Evolutionary conservation across 2,329 filamentous ascomycete species (phyloP).

Genomic region (Parasarocladium wereldwijsianum): DNA sequence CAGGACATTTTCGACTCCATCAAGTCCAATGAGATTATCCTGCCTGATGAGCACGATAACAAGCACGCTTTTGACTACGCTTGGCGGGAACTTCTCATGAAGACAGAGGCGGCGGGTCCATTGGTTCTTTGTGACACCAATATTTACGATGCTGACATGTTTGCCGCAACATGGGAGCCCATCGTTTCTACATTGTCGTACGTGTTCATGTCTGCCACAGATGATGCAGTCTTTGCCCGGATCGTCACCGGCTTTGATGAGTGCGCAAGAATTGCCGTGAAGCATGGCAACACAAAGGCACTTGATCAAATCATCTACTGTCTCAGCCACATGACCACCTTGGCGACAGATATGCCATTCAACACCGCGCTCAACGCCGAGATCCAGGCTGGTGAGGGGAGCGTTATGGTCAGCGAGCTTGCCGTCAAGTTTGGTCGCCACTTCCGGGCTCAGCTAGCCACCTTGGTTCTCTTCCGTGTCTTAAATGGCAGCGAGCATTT

Average conservation of each 20-base stretch:
- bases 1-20: slow-evolving; percentile 84
- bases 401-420: slow-evolving; percentile 96
- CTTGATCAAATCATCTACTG: slow-evolving; percentile 89
- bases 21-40: slow-evolving; percentile 82
- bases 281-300: slow-evolving; percentile 69
- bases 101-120: slow-evolving; percentile 61
- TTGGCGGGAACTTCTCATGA: slow-evolving; percentile 86
- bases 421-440: slow-evolving; percentile 91
- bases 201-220: slow-evolving; percentile 96
- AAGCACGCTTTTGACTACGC: slow-evolving; percentile 94
- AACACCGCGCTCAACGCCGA: slow-evolving; percentile 90
- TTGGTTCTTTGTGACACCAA: slow-evolving; percentile 78
- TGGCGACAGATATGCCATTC: slow-evolving; percentile 60
- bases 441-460: slow-evolving; percentile 85
- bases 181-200: slow-evolving; percentile 92
- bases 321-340: slow-evolving; percentile 76
- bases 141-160: slow-evolving; percentile 95
- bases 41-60: slow-evolving; percentile 95
- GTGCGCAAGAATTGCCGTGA: slow-evolving; percentile 81
- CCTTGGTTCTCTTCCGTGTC: slow-evolving; percentile 87
- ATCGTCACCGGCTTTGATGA: slow-evolving; percentile 93
- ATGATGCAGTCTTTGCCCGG: slow-evolving; percentile 86
- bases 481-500: slow-evolving; percentile 71
- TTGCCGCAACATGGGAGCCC: slow-evolving; percentile 86
- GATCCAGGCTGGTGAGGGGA: slow-evolving; percentile 80